phyloP scores from a whole-genome alignment of 1,284 basidiomycete species.

The Chondrostereum purpureum region DNA sequence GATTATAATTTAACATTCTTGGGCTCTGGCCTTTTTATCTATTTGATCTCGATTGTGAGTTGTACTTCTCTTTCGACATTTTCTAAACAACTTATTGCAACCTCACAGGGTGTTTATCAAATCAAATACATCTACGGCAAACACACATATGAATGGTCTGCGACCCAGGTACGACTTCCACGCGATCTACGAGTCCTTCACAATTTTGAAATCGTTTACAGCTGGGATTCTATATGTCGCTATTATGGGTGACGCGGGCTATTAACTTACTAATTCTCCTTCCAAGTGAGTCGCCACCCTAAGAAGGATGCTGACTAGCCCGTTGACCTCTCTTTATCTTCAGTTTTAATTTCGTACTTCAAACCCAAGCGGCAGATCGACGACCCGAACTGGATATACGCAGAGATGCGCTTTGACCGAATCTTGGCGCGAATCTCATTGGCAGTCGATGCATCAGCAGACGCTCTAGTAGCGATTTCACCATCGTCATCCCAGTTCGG shows the following conservation, averaged over 20 bases:
- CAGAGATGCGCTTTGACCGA: conserved; percentile 38
- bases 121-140: conserved; percentile 48
- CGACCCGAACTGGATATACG: conserved; percentile 26
- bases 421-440: conserved; percentile 37
- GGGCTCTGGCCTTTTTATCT: conserved; percentile 37
- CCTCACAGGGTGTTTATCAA: conserved; percentile 38
- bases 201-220: too few relatives aligned
- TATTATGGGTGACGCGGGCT: conserved; percentile 41
- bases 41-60: conserved; percentile 43
- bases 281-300: conserved; percentile 31
- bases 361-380: conserved; percentile 31
- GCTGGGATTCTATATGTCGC: conserved; percentile 47
- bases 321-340: not conserved
- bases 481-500: conserved; percentile 28
- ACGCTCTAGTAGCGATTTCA: conserved; percentile 33
- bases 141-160: conserved; percentile 44
- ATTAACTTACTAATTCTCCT: conserved; percentile 42
- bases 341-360: conserved; percentile 37
- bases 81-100: too few relatives aligned
- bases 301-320: not conserved
- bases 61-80: too few relatives aligned
- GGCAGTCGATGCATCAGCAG: conserved; percentile 36
- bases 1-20: conserved; percentile 44
- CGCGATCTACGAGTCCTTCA: too few relatives aligned
- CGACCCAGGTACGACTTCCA: conserved; percentile 39